phyloP scores from a whole-genome alignment of 352 stramenopile species.

The Phytopythium aichiense region DNA sequence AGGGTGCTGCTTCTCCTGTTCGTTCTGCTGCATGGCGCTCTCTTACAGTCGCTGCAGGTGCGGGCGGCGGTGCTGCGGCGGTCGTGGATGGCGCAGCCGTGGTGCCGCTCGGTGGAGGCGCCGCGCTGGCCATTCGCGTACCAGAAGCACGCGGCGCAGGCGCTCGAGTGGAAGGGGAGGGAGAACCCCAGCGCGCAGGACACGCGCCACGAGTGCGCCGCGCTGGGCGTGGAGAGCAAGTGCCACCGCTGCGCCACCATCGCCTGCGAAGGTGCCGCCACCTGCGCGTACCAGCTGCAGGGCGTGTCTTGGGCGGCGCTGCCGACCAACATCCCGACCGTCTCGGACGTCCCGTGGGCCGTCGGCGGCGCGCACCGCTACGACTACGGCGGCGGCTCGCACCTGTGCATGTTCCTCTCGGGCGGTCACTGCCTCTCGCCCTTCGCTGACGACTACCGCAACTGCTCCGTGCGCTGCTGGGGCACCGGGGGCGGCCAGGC shows the following conservation, averaged over 20 bases:
- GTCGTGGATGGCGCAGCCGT: constrained; percentile 81
- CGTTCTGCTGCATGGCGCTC: not conserved
- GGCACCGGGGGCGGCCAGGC: constrained; percentile 43
- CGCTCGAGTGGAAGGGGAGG: constrained; percentile 86
- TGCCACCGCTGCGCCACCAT: constrained; percentile 93
- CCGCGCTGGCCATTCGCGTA: constrained; percentile 95
- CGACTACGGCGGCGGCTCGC: constrained; percentile 84
- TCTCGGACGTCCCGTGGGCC: constrained; percentile 92
- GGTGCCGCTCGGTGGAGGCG: constrained; percentile 79
- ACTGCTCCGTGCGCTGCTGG: constrained; percentile 92
- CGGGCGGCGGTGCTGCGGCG: constrained; percentile 71
- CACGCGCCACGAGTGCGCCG: constrained; percentile 88
- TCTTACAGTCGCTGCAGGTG: not conserved
- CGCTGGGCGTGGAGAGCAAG: constrained; percentile 89
- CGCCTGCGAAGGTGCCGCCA: constrained; percentile 46
- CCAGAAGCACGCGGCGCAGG: constrained; percentile 69
- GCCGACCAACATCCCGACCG: constrained; percentile 89
- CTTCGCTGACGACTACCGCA: constrained; percentile 81
- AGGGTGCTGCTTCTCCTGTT: not conserved
- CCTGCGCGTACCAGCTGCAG: constrained; percentile 92
- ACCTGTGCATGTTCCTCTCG: constrained; percentile 90
- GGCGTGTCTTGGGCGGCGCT: constrained; percentile 68
- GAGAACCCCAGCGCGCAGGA: constrained; percentile 89
- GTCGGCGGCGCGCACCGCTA: constrained; percentile 88
- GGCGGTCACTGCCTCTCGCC: constrained; percentile 76